These are phyloP conservation scores for Cercophora sp. DNA, from an alignment of 495 filamentous ascomycete genomes.

Conservation along the genomic window DNA sequence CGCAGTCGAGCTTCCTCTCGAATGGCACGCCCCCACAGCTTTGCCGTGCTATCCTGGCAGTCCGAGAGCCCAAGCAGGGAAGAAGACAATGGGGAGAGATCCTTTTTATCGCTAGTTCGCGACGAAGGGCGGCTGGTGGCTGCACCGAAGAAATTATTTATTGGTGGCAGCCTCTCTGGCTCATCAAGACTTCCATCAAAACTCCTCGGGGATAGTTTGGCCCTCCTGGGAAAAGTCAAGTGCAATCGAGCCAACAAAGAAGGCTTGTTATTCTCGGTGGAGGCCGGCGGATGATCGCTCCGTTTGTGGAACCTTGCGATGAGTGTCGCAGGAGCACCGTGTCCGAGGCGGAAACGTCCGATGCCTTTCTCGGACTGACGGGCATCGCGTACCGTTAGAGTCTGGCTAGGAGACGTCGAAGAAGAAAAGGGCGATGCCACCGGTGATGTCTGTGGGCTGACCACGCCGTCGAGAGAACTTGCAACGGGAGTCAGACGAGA, in stretches of 20 bases:
- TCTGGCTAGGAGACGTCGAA: conserved; percentile 19
- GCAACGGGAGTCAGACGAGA: conserved; percentile 11
- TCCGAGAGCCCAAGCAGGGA: conserved; percentile 8
- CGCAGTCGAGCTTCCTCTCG: conserved; percentile 24
- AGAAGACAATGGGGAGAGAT: too few species aligned
- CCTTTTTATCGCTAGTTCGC: too few species aligned
- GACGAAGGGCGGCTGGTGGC: too few species aligned
- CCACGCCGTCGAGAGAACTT: background rate
- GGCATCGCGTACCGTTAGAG: conserved; percentile 24
- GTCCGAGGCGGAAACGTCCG: conserved; percentile 24
- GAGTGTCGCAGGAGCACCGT: conserved; percentile 23
- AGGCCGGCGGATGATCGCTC: conserved; percentile 20
- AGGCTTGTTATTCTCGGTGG: conserved; percentile 13
- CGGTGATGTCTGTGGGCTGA: background rate
- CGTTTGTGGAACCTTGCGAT: conserved; percentile 33
- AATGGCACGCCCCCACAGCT: conserved; percentile 20
- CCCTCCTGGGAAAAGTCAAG: conserved; percentile 26
- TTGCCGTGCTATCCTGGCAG: conserved; percentile 15
- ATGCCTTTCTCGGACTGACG: conserved; percentile 32
- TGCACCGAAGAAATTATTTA: too few species aligned
- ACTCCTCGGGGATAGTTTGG: conserved; percentile 19
- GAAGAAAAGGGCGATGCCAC: background rate
- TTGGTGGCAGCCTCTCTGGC: too few species aligned
- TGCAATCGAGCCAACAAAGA: conserved; percentile 35
- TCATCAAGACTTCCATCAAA: conserved; percentile 20